phyloP scores from a whole-genome alignment of 768 basidiomycete species.

The Thelephora aurantiotincta region DNA sequence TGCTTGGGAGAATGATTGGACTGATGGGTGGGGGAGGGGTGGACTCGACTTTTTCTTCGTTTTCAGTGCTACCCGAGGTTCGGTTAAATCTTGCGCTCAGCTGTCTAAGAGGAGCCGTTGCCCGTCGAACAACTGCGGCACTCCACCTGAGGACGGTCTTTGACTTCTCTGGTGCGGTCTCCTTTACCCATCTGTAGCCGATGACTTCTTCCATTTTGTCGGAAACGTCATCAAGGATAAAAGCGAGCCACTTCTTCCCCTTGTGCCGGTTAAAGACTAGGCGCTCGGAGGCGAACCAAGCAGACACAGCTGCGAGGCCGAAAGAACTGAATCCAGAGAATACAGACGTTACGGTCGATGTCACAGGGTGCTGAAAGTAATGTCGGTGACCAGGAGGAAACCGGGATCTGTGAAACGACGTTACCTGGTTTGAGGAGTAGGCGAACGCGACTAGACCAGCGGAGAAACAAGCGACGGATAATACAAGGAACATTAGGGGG shows the following conservation, averaged over 20 bases:
- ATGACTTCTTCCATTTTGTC: constrained; percentile 11
- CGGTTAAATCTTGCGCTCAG: neutral
- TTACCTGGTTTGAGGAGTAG: constrained; percentile 58
- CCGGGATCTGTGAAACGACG: constrained; percentile 6
- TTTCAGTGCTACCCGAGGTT: neutral
- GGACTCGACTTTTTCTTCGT: neutral
- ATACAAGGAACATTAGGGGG: constrained; percentile 69
- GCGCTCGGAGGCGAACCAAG: constrained; percentile 62
- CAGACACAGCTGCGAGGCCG: constrained; percentile 54
- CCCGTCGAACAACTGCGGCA: neutral
- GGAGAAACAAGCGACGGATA: constrained; percentile 76
- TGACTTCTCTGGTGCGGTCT: neutral
- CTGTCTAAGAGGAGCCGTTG: neutral
- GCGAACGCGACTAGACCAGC: constrained; percentile 65
- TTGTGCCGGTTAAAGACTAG: constrained; percentile 48
- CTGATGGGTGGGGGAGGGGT: neutral
- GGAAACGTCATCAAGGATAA: constrained; percentile 33
- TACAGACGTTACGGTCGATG: constrained; percentile 61
- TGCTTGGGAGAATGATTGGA: neutral
- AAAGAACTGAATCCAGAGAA: constrained; percentile 64
- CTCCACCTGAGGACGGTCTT: neutral
- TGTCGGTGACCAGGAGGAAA: neutral
- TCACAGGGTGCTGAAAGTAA: constrained; percentile 38
- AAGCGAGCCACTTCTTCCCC: constrained; percentile 58
- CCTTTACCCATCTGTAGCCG: constrained; percentile 4